Base-by-base conservation (phyloP, 192 early-diverging fungal genomes). In the Coemansia sp. region DNA sequence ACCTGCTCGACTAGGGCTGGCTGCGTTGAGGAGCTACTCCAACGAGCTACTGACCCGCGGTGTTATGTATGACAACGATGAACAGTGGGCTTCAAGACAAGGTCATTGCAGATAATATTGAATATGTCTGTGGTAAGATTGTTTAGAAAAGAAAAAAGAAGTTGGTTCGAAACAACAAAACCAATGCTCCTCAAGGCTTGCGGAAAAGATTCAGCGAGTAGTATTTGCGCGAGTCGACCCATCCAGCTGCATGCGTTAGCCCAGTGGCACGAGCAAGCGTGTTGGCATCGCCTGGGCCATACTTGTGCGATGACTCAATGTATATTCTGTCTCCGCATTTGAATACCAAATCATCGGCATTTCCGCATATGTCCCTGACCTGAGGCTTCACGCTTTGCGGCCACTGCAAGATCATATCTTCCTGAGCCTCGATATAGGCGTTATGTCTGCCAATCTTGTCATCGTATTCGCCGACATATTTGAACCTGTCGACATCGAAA, bases 281-380 rank as follows among this genome's bases (percentile, higher is more conserved):
- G 5, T 72, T 61, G 3, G 86, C 81, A 56, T 92, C 92, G 3
- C 48, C 62, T 2, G 61, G 42, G 17, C 82, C 83, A 66, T 90
- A 96, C 83, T 97, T 97, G 87, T 92, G 89, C 2, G 90, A 89
- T 62, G 92, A 92, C 74, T 96, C 95, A 46, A 98, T 76, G 70
- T 92, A 90, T 63, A 98, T 91, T 13, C 92, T 74, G 69, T 98
- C 95, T 45, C 86, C 91, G 59, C 87, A 83, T 20, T 78, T 73
- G 17, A 97, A 66, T 0, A 53, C 45, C 22, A 93, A 58, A 23
- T 53, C 42, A 10, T 74, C 53, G 22, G 67, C 52, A 17, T 66
- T 45, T 7, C 61, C 65, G 23, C 61, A 61, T 15, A 70, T 43
- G 36, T 71, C 63, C 41, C 49, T 61, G 49, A 72, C 69, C 9